phyloP scores from a whole-genome alignment of 2,329 filamentous ascomycete genomes.

The Pseudocercospora musae region DNA sequence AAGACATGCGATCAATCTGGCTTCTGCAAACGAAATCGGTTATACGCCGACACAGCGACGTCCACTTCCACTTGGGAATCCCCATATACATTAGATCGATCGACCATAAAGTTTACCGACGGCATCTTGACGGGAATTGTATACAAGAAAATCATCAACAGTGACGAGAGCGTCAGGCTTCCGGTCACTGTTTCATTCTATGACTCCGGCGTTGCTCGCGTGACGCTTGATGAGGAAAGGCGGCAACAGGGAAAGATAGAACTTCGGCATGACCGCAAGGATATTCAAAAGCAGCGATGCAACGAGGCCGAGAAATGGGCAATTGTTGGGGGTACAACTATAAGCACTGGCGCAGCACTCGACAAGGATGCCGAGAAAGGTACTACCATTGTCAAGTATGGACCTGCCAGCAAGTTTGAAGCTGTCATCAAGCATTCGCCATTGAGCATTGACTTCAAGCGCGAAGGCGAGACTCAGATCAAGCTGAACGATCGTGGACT shows the following conservation, averaged over 20 bases:
- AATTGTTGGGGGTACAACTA: conserved; percentile 73
- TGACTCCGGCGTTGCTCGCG: conserved; percentile 80
- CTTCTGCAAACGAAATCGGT: conserved; percentile 94
- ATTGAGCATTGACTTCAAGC: conserved; percentile 80
- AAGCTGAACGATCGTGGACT: conserved; percentile 87
- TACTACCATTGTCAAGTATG: conserved; percentile 73
- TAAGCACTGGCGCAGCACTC: conserved; percentile 69
- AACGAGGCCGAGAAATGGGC: conserved; percentile 86
- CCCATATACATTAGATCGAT: conserved; percentile 72
- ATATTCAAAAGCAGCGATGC: conserved; percentile 80
- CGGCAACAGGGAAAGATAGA: conserved; percentile 85
- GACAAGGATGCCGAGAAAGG: conserved; percentile 63
- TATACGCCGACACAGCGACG: conserved; percentile 74
- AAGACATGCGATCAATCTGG: conserved; percentile 95
- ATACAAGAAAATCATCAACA: conserved; percentile 69
- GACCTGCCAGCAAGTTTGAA: conserved; percentile 70
- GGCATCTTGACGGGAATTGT: conserved; percentile 77
- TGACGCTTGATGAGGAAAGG: conserved; percentile 88
- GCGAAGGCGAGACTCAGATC: conserved; percentile 77
- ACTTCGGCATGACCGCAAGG: conserved; percentile 77
- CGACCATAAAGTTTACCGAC: conserved; percentile 71
- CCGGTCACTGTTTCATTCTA: conserved; percentile 86
- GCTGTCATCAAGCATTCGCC: conserved; percentile 80
- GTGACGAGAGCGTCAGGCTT: conserved; percentile 68
- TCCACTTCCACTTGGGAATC: conserved; percentile 68